phyloP scores from a whole-genome alignment of 352 stramenopile genomes.

The Bremia lactucae region DNA sequence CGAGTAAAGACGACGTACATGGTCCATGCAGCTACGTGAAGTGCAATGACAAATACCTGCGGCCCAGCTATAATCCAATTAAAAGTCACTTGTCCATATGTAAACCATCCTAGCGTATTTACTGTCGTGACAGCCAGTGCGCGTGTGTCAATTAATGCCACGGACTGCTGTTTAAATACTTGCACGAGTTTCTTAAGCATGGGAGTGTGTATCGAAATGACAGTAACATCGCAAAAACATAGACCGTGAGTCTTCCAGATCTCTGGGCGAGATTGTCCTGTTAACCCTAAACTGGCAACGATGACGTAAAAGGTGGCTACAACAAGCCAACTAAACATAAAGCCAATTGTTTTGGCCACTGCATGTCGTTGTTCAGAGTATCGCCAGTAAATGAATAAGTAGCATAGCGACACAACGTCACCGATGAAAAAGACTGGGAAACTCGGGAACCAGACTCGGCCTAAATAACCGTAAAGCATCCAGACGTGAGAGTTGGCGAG shows the following conservation, averaged over 20 bases:
- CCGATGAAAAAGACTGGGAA: conserved; percentile 30
- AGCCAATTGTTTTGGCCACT: conserved; percentile 8
- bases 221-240: conserved; percentile 23
- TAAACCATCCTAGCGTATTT: conserved; percentile 45
- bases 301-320: conserved; percentile 20
- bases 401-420: conserved; percentile 17
- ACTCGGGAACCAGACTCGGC: conserved; percentile 23
- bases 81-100: conserved; percentile 30
- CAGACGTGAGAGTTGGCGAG: conserved; percentile 22
- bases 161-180: conserved; percentile 28
- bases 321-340: conserved; percentile 12
- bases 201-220: conserved; percentile 27
- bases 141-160: conserved; percentile 22
- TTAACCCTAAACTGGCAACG: conserved; percentile 14
- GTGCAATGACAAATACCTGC: conserved; percentile 30
- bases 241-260: conserved; percentile 23
- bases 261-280: conserved; percentile 13
- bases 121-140: conserved; percentile 31
- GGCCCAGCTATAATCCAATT: conserved; percentile 47
- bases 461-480: conserved; percentile 24
- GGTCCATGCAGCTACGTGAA: conserved; percentile 21
- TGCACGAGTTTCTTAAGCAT: conserved; percentile 29
- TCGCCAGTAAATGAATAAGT: conserved; percentile 22
- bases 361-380: conserved; percentile 10
- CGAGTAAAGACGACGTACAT: conserved; percentile 24